These are phyloP conservation scores for Phytophthora sansomeana DNA, from an alignment of 352 stramenopile species.

Conservation along the genomic window DNA sequence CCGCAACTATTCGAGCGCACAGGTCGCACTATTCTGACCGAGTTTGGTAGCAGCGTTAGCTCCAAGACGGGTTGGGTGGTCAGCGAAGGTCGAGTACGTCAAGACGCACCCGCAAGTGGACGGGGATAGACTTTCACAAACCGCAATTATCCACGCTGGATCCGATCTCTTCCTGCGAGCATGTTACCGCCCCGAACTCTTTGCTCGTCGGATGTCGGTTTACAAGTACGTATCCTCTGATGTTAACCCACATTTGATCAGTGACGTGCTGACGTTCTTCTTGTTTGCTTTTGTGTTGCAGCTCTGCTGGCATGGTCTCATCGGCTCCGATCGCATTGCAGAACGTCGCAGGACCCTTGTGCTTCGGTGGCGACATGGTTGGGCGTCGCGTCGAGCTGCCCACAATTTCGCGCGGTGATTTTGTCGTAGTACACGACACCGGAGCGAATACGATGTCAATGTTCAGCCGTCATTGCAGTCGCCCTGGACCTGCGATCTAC, in stretches of 20 bases:
- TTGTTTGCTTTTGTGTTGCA: conserved; percentile 24
- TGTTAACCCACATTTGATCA: not conserved
- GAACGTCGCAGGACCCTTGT: conserved; percentile 92
- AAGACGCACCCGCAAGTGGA: conserved; percentile 70
- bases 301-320: conserved; percentile 55
- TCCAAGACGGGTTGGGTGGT: conserved; percentile 89
- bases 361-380: conserved; percentile 92
- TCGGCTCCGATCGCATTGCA: conserved; percentile 51
- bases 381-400: conserved; percentile 65
- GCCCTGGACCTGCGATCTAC: conserved; percentile 82
- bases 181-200: conserved; percentile 86
- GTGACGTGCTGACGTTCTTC: conserved; percentile 8
- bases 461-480: conserved; percentile 90
- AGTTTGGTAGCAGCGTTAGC: conserved; percentile 91
- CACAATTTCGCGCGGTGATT: conserved; percentile 74
- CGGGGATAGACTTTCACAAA: conserved; percentile 51
- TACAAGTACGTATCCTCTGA: conserved; percentile 67
- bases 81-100: conserved; percentile 91
- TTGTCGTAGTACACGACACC: conserved; percentile 88
- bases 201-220: conserved; percentile 83
- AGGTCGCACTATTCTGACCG: conserved; percentile 87
- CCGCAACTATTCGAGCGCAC: conserved; percentile 87
- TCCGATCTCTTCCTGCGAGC: conserved; percentile 91
- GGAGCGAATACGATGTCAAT: conserved; percentile 91
- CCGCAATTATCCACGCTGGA: conserved; percentile 90